Conservation (phyloP, 345 rosid genomes). For the Murraya koenigii region DNA sequence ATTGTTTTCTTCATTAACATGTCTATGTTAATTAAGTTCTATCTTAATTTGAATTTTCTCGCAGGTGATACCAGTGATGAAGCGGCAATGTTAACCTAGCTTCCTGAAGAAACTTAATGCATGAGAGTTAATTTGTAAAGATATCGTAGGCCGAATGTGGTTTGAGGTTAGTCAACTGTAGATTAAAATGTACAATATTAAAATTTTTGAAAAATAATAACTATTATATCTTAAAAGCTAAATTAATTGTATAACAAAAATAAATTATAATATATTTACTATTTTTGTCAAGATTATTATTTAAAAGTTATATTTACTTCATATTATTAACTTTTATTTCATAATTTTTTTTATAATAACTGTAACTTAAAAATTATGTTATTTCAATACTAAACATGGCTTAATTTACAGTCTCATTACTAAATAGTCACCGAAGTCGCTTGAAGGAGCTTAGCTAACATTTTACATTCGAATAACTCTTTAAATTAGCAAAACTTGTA, state of each 20-base stretch:
- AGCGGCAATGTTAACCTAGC: not conserved
- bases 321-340: too few relatives aligned
- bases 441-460: not conserved
- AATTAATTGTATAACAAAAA: too few relatives aligned
- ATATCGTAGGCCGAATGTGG: accelerated
- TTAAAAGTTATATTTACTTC: too few relatives aligned
- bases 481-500: not conserved
- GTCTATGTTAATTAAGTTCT: too few relatives aligned
- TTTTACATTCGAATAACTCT: not conserved
- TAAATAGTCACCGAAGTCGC: not conserved
- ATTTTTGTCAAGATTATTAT: too few relatives aligned
- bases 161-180: too few relatives aligned
- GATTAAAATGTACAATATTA: too few relatives aligned
- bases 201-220: too few relatives aligned
- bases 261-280: too few relatives aligned
- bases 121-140: not conserved
- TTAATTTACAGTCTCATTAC: too few relatives aligned
- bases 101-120: not conserved
- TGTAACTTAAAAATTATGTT: too few relatives aligned
- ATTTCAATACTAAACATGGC: too few relatives aligned
- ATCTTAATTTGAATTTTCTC: not conserved
- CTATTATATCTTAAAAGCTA: accelerated
- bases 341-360: accelerated
- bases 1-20: conserved; percentile 4
- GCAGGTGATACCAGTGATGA: not conserved